Evolutionary conservation across 2,329 filamentous ascomycete species (phyloP).

Genomic region (Colletotrichum endophyticum): DNA sequence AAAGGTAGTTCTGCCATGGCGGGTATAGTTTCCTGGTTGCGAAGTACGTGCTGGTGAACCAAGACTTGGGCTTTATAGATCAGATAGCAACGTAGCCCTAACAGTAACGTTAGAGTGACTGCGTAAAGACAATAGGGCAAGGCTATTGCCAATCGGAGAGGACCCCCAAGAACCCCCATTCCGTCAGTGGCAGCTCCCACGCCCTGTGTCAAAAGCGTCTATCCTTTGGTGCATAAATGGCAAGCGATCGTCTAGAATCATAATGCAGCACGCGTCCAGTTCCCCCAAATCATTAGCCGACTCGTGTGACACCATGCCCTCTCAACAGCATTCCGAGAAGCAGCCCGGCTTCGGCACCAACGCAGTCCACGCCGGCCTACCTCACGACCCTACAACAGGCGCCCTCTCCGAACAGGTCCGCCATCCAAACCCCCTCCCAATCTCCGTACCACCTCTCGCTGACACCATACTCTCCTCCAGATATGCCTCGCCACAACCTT

Average conservation of each 20-base stretch:
- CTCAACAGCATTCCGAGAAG: neutral
- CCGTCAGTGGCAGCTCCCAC: neutral
- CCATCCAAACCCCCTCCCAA: neutral
- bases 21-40: neutral
- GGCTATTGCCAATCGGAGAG: neutral
- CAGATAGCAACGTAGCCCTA: neutral
- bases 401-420: neutral
- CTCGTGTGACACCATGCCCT: neutral
- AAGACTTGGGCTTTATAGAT: neutral
- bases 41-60: neutral
- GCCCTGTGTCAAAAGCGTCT: neutral
- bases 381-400: neutral
- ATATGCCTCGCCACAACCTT: neutral
- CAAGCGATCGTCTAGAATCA: neutral
- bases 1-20: neutral
- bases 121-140: neutral
- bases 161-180: neutral
- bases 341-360: neutral
- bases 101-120: no score
- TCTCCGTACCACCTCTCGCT: neutral
- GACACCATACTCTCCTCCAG: neutral
- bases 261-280: neutral
- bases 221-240: neutral
- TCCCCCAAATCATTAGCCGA: accelerated
- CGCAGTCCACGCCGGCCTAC: neutral